Percentiles rank a stretch among this genome's conserved stretches.
phyloP scores from a whole-genome alignment of 2,329 filamentous ascomycete genomes.

The Fusarium pininemorale region DNA sequence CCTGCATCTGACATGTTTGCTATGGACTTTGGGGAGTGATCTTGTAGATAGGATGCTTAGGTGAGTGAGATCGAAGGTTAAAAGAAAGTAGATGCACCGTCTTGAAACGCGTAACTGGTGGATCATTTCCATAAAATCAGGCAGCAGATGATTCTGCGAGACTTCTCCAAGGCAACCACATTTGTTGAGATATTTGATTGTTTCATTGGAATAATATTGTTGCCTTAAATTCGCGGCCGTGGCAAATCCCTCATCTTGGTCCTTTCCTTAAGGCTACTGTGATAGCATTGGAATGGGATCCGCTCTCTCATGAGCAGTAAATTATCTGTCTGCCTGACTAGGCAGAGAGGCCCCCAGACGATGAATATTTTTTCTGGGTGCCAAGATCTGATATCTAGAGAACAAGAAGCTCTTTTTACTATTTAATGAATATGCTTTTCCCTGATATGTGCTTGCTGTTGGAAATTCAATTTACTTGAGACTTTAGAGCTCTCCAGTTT shows the following conservation, averaged over 20 bases:
- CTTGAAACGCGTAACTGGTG: not conserved
- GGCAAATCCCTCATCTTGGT: not conserved
- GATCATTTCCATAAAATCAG: not conserved
- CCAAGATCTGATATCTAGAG: fast-evolving
- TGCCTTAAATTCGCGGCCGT: not conserved
- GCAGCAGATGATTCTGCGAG: not conserved
- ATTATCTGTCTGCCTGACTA: conserved; percentile 5
- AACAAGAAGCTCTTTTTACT: fast-evolving
- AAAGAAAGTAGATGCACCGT: not conserved
- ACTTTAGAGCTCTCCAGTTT: not conserved
- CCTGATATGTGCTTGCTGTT: not conserved
- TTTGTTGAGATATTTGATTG: not conserved
- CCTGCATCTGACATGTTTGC: conserved; percentile 25
- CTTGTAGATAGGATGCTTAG: not conserved
- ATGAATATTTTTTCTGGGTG: fast-evolving
- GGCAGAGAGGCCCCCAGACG: not conserved
- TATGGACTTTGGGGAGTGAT: conserved; percentile 21
- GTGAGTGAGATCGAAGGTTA: no score
- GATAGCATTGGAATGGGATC: not conserved
- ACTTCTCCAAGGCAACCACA: not conserved
- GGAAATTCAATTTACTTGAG: not conserved
- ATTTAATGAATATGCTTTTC: not conserved
- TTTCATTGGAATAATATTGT: not conserved
- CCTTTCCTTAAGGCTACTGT: not conserved
- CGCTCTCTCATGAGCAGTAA: not conserved